A percentile compares a stretch with the other conserved stretches of the same genome.
These are phyloP conservation scores for Leishmania turanica DNA, from an alignment of 208 protist species.

Conservation along the genomic window DNA sequence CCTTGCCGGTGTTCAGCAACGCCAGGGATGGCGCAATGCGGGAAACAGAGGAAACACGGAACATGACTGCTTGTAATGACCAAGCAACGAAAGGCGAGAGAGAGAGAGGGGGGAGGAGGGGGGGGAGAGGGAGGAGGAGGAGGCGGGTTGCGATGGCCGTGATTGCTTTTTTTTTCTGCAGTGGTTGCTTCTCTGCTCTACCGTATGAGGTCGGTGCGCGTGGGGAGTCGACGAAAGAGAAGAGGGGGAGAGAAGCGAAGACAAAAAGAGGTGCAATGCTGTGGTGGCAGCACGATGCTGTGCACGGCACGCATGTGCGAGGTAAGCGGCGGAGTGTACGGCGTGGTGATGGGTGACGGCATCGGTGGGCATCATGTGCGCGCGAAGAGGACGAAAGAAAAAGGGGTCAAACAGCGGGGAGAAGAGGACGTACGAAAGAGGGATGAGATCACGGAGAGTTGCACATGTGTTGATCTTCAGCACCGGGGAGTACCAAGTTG, in stretches of 20 bases:
- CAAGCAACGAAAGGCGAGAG: not conserved
- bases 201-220: not conserved
- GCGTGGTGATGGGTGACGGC: not conserved
- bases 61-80: conserved; percentile 36
- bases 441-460: not conserved
- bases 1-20: conserved; percentile 87
- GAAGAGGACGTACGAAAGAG: not conserved
- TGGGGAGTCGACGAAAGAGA: not conserved
- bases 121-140: too few relatives aligned
- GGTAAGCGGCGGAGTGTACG: not conserved
- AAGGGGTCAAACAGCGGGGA: not conserved
- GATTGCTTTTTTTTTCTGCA: not conserved
- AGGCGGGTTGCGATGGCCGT: not conserved
- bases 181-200: not conserved
- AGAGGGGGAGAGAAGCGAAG: not conserved
- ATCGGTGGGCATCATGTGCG: not conserved
- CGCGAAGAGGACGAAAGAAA: not conserved
- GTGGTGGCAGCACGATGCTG: not conserved
- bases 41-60: conserved; percentile 58
- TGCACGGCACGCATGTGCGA: not conserved
- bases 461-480: not conserved
- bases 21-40: conserved; percentile 60
- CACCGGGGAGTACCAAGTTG: not conserved
- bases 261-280: not conserved
- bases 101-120: too few relatives aligned